These are phyloP conservation scores for Darksidea phi DNA, from an alignment of 495 filamentous ascomycete genomes.

Conservation along the genomic window DNA sequence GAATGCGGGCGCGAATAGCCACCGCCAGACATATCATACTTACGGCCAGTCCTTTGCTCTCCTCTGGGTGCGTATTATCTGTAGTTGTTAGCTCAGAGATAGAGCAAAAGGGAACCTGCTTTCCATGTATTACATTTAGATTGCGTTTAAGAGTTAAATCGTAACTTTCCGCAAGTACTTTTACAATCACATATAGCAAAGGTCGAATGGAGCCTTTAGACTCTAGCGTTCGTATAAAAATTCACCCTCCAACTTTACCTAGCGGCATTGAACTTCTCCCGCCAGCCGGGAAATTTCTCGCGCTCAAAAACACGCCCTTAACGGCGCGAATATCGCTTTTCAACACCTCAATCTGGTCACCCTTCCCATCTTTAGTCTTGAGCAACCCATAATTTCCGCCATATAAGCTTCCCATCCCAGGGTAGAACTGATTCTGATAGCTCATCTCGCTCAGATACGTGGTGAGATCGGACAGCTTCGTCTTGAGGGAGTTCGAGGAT, in stretches of 20 bases:
- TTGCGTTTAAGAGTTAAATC: no score
- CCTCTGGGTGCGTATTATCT: no score
- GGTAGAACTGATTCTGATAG: conserved; percentile 48
- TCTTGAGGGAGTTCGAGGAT: conserved; percentile 26
- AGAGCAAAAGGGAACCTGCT: no score
- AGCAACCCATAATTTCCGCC: conserved; percentile 32
- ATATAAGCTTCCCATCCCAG: conserved; percentile 33
- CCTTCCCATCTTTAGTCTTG: conserved; percentile 48
- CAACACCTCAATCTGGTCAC: conserved; percentile 75
- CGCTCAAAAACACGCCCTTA: conserved; percentile 89
- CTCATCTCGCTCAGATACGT: conserved; percentile 55
- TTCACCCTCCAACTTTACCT: conserved; percentile 9
- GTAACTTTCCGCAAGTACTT: no score
- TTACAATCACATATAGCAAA: no score
- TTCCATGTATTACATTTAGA: no score
- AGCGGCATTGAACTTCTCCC: conserved; percentile 10
- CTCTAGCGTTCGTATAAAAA: no score
- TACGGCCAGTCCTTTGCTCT: no score
- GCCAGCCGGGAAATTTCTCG: conserved; percentile 58
- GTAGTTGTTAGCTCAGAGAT: no score
- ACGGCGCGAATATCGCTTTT: conserved; percentile 84
- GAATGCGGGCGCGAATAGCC: no score
- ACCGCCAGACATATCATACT: no score
- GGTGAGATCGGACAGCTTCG: conserved; percentile 48
- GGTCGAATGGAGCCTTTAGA: no score